Evolutionary conservation across 176 grass and related monocot species (phyloP).

Genomic region (Triticum dicoccoides): DNA sequence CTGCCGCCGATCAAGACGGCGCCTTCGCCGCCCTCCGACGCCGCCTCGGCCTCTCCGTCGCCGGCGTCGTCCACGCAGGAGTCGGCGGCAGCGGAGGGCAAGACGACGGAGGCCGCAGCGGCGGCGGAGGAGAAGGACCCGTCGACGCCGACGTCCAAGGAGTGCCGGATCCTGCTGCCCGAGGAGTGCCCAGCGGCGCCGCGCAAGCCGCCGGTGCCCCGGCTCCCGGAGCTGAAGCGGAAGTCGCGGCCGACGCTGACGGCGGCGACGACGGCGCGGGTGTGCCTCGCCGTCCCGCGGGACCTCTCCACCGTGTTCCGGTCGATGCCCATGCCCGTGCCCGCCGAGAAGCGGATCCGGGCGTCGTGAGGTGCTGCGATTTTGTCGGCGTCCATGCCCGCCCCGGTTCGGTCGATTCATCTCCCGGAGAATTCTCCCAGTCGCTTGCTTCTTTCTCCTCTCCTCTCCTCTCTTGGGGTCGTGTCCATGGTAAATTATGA

Average conservation of each 20-base stretch:
- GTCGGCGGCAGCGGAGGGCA: not conserved
- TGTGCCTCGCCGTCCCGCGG: conserved; percentile 41
- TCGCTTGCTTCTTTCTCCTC: not conserved
- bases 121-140: not conserved
- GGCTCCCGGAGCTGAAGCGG: conserved; percentile 22
- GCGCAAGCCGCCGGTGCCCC: conserved; percentile 39
- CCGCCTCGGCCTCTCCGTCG: not conserved
- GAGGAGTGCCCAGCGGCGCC: conserved; percentile 57
- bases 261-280: not conserved
- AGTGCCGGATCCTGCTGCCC: conserved; percentile 39
- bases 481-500: conserved; percentile 48
- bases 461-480: not conserved
- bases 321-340: conserved; percentile 28
- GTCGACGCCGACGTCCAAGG: conserved; percentile 61
- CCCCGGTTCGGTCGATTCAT: not conserved
- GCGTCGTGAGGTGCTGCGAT: conserved; percentile 24
- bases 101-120: not conserved
- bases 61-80: not conserved
- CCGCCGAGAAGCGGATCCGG: conserved; percentile 76
- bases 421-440: conserved; percentile 40
- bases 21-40: not conserved
- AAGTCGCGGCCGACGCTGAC: conserved; percentile 25
- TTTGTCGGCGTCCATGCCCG: not conserved
- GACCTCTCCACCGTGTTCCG: conserved; percentile 68
- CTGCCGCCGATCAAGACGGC: conserved; percentile 44